Percentiles rank a stretch among this genome's conserved stretches.
These are phyloP conservation scores for Phyllosticta citriasiana DNA, from an alignment of 2,329 filamentous ascomycete genomes.

Conservation along the genomic window DNA sequence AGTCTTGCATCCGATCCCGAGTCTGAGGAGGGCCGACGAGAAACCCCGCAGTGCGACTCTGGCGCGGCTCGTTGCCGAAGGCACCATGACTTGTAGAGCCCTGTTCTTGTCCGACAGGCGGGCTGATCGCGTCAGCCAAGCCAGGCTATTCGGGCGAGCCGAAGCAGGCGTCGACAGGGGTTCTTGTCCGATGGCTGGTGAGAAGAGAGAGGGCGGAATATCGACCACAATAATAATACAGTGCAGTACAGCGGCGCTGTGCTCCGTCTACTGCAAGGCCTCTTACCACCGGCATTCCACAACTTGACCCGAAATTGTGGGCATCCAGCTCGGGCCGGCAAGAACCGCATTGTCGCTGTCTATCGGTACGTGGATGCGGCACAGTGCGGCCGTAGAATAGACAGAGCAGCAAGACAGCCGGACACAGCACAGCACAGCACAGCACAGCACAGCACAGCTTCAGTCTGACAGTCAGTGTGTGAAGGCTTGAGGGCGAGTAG, in stretches of 20 bases:
- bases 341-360: not conserved
- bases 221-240: no score
- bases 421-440: no score
- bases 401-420: no score
- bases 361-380: not conserved
- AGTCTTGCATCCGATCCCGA: not conserved
- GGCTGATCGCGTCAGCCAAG: constrained; percentile 6
- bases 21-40: not conserved
- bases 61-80: not conserved
- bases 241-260: no score
- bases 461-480: no score
- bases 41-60: not conserved
- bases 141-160: not conserved
- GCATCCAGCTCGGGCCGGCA: constrained; percentile 3
- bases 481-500: no score
- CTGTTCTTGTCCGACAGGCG: not conserved
- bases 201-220: no score
- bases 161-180: constrained; percentile 4
- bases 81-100: not conserved
- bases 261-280: no score
- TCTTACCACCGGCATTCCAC: not conserved
- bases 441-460: no score
- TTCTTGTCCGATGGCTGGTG: not conserved
- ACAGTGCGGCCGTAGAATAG: not conserved
- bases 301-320: constrained; percentile 1